Evolutionary conservation across 2,329 filamentous ascomycete genomes (phyloP), one percentile per base, ranked within the genome.

Genomic region (Pseudomassariella vexata): DNA sequence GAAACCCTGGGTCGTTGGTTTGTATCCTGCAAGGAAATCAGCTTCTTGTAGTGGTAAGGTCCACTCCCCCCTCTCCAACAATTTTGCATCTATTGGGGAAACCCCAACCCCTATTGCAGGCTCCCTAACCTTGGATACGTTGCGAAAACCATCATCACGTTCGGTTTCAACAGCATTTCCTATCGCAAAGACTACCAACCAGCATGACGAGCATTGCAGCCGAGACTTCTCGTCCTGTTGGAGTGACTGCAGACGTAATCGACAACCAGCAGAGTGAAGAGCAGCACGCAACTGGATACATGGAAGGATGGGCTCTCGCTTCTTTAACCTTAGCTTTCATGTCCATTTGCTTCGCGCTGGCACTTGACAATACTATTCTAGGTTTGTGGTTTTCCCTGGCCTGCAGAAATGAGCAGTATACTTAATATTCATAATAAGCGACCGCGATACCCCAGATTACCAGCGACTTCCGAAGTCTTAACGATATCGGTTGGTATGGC

Each of bases 401-500:
- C 9, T 9, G 24, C 8, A 9, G 8, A 9, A 26, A 14, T 26
- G n/a, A 9, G 24, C 9, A 26, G 12, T 9, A 28, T 28, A 6
- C 8, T 17, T 17, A 28, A 28, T 28, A 18, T 19, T 17, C 28
- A 12, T 14, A 15, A 8, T 8, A 20, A 31, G 32, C 33, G 9
- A 46, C 44, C 6, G 44, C 44, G 1, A 41, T 45, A 9, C 44
- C 42, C 5, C 38, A 38, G 28, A 53, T 55, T 35, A 53, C 49
- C 10, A 44, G 40, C 32, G 45, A 49, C 25, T 53, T 50, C 28
- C 36, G 41, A 11, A 47, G 42, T 10, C 43, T 51, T 16, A 34
- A 44, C 28, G 48, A 52, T 28, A 48, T 53, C 22, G 44, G 45
- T n/a, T 53, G 46, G 45, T 46, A 53, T 29, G 47, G 45, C 19